These are phyloP conservation scores for Tirmania nivea DNA, from an alignment of 495 filamentous ascomycete genomes.

Conservation along the genomic window DNA sequence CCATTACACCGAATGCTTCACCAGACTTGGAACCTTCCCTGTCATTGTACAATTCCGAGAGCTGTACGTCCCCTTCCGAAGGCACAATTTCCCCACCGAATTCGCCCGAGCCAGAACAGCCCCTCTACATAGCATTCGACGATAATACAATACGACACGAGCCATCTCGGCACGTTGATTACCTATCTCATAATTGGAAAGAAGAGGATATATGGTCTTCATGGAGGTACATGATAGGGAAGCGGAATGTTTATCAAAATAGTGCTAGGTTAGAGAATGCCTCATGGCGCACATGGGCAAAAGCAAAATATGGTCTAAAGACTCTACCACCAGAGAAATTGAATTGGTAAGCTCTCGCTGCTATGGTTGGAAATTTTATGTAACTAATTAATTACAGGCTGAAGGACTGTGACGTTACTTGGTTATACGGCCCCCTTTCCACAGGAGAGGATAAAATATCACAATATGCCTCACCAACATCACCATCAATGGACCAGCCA, in stretches of 20 bases:
- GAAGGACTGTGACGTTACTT: constrained; percentile 93
- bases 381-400: constrained; percentile 36
- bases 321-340: constrained; percentile 75
- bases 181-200: constrained; percentile 82
- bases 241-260: constrained; percentile 56
- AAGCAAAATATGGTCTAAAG: constrained; percentile 59
- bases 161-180: constrained; percentile 85
- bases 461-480: constrained; percentile 27
- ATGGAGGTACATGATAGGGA: constrained; percentile 76
- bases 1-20: not conserved
- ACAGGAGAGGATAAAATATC: constrained; percentile 30
- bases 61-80: not conserved
- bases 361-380: not conserved
- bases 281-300: constrained; percentile 96
- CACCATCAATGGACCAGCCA: constrained; percentile 26
- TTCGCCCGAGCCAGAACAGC: constrained; percentile 5
- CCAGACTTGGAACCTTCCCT: not conserved
- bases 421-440: constrained; percentile 88
- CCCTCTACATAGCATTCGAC: constrained; percentile 40
- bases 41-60: not conserved
- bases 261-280: constrained; percentile 77
- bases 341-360: constrained; percentile 47
- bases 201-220: constrained; percentile 98
- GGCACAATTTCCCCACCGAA: not conserved
- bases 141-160: constrained; percentile 56